Conservation (phyloP, 768 basidiomycete species). For the Psilocybe cubensis region DNA sequence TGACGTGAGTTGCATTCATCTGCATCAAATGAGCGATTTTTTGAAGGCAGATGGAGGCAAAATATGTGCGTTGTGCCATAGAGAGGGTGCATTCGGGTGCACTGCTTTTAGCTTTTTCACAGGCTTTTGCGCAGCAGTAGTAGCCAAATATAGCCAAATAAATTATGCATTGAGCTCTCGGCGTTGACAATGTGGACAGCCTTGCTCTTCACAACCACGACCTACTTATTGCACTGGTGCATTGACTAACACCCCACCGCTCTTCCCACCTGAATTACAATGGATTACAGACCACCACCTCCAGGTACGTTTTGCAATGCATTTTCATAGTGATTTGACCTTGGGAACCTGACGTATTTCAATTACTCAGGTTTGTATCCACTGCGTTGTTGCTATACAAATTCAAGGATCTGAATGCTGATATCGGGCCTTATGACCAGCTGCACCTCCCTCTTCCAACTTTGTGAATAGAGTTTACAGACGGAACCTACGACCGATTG, state of each 20-base stretch:
- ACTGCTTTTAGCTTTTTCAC: neutral
- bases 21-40: too few relatives aligned
- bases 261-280: constrained; percentile 17
- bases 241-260: neutral
- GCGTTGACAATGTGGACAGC: neutral
- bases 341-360: neutral
- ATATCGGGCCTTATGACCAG: constrained; percentile 26
- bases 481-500: constrained; percentile 64
- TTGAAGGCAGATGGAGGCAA: too few relatives aligned
- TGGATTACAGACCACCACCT: constrained; percentile 43
- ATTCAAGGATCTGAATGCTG: neutral
- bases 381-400: neutral
- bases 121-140: neutral
- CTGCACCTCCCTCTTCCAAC: constrained; percentile 60
- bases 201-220: constrained; percentile 4
- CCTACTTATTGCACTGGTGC: constrained; percentile 19
- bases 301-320: constrained; percentile 33
- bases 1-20: too few relatives aligned
- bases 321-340: neutral
- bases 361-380: constrained; percentile 5
- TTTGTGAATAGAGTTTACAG: constrained; percentile 59
- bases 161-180: neutral
- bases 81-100: too few relatives aligned
- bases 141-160: neutral
- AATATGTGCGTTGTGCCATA: too few relatives aligned